phyloP scores from a whole-genome alignment of 2,329 filamentous ascomycete species.

The Colletotrichum sp. region DNA sequence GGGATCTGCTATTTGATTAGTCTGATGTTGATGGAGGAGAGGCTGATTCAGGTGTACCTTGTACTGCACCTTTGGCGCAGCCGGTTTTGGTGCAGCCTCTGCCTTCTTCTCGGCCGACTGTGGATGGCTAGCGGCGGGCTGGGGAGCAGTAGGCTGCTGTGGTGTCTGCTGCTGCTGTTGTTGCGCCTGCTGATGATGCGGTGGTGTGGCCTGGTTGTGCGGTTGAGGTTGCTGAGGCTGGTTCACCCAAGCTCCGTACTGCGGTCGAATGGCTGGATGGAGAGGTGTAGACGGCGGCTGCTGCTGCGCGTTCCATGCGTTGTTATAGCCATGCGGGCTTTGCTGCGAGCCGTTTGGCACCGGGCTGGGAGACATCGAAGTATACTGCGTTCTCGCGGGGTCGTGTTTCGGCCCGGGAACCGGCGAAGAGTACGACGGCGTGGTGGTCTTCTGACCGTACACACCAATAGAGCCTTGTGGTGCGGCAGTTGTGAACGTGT shows the following conservation, averaged over 20 bases:
- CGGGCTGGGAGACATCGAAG: slow-evolving; percentile 20
- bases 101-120: not conserved
- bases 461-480: slow-evolving; percentile 16
- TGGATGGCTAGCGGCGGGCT: not conserved
- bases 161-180: not conserved
- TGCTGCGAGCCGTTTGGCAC: not conserved
- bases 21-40: slow-evolving; percentile 8
- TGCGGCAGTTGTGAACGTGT: slow-evolving; percentile 1
- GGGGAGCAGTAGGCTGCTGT: not conserved
- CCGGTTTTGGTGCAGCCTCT: not conserved
- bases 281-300: slow-evolving; percentile 25
- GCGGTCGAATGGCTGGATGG: slow-evolving; percentile 43
- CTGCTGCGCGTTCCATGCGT: slow-evolving; percentile 18
- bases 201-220: slow-evolving; percentile 20
- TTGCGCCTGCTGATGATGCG: not conserved
- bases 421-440: slow-evolving; percentile 16
- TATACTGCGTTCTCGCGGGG: not conserved
- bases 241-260: slow-evolving; percentile 26
- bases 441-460: slow-evolving; percentile 19
- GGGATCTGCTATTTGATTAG: slow-evolving; percentile 34
- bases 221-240: not conserved
- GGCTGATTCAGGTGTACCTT: slow-evolving; percentile 27
- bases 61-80: slow-evolving; percentile 22
- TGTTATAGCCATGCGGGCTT: slow-evolving; percentile 9
- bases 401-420: not conserved